Evolutionary conservation across 2,329 filamentous ascomycete genomes (phyloP).

Genomic region (Zymoseptoria tritici): DNA sequence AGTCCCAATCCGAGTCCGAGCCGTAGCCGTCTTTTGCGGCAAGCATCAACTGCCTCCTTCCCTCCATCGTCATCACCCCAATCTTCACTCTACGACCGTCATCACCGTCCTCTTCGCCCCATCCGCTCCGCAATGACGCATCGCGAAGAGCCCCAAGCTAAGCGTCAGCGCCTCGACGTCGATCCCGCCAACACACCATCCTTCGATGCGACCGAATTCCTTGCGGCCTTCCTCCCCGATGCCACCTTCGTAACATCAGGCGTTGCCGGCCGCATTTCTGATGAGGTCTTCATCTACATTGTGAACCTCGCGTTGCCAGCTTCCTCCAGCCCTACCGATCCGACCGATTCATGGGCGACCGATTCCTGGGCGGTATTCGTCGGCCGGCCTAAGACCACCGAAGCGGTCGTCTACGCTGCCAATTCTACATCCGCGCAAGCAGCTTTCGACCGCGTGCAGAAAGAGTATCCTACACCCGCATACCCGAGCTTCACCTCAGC

Average conservation of each 20-base stretch:
- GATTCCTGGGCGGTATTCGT: neutral
- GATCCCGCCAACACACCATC: neutral
- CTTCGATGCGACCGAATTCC: neutral
- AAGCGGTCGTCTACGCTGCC: neutral
- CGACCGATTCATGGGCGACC: neutral
- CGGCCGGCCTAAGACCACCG: neutral
- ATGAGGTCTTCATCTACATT: neutral
- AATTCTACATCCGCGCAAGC: neutral
- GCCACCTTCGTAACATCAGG: neutral
- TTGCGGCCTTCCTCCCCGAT: neutral
- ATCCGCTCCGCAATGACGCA: neutral
- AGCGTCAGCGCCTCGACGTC: neutral
- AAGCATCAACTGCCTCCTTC: neutral
- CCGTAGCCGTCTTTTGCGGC: neutral
- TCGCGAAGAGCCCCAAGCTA: neutral
- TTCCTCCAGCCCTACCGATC: neutral
- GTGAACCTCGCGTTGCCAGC: neutral
- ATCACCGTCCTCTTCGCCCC: neutral
- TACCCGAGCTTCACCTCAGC: neutral
- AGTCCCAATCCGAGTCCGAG: neutral
- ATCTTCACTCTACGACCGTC: neutral
- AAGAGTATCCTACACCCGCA: neutral
- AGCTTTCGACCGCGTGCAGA: neutral
- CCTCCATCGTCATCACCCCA: neutral
- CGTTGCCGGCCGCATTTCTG: neutral